phyloP scores from a whole-genome alignment of 768 basidiomycete genomes.

The Pulveroboletus sp. region DNA sequence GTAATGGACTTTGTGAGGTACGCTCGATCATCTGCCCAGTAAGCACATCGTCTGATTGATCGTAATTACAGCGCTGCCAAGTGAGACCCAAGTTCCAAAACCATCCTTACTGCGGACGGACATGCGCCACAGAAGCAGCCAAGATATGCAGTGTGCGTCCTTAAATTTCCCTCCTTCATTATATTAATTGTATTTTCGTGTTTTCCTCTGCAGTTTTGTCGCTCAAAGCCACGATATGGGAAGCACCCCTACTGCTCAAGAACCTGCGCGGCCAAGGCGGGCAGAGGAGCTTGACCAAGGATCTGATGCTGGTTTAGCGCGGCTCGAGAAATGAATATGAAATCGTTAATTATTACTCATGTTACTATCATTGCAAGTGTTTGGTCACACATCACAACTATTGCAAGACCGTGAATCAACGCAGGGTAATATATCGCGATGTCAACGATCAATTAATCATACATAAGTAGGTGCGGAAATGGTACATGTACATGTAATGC shows the following conservation, averaged over 20 bases:
- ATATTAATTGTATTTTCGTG: slow-evolving; percentile 5
- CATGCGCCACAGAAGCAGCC: slow-evolving; percentile 50
- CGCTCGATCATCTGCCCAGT: background rate
- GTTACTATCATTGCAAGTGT: slow-evolving; percentile 8
- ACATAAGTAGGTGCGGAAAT: background rate
- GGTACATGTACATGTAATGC: background rate
- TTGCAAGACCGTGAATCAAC: background rate
- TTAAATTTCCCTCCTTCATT: background rate
- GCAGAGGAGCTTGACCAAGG: slow-evolving; percentile 13
- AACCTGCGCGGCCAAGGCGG: slow-evolving; percentile 28
- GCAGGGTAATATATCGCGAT: background rate
- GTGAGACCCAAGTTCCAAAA: slow-evolving; percentile 57
- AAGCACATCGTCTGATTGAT: slow-evolving; percentile 4
- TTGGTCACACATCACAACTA: background rate
- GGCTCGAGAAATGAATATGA: background rate
- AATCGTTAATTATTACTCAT: slow-evolving; percentile 20
- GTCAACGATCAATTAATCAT: background rate
- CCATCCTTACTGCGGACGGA: slow-evolving; percentile 64
- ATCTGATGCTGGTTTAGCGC: background rate
- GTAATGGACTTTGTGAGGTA: slow-evolving; percentile 30
- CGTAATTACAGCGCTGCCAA: slow-evolving; percentile 45
- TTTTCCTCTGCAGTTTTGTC: slow-evolving; percentile 24
- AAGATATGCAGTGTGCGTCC: slow-evolving; percentile 28
- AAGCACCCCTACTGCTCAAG: slow-evolving; percentile 34
- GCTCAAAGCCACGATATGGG: slow-evolving; percentile 29